Base-by-base conservation (phyloP, 2,329 filamentous ascomycete genomes). In the Aspergillus brunneoviolaceus region DNA sequence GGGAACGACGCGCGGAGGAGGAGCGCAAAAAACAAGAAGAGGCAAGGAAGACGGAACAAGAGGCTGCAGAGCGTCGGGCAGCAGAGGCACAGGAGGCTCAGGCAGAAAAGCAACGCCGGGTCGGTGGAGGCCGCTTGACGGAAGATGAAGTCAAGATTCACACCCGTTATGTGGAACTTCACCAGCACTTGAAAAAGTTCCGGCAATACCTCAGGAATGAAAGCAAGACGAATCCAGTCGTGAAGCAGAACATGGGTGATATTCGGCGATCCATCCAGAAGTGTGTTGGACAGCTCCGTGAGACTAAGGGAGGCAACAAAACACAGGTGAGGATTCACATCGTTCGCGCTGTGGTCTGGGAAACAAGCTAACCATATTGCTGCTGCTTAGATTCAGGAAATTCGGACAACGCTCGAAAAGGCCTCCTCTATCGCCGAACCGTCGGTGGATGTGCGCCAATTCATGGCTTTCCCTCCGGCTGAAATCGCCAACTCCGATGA, bases 231-330 rank as follows among this genome's bases (percentile, higher is more conserved):
- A 85, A 88, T 73, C 68, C 73, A 64, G 75, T 70, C 2, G 76
- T 92, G 29, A 91, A 91, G 73, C 80, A 82, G 55, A 82, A 85
- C 39, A 83, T 91, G 70, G 89, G 90, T 35, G 85, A 91, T 57
- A 86, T 90, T 81, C 84, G 91, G 47, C 82, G 91, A 60, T 84
- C 87, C 48, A 87, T 95, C 56, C 84, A 85, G 45, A 89, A 88
- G 68, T 87, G 84, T 19, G 83, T 94, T 57, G 91, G 91, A 6
- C 90, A 95, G 71, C 64, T 77, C 29, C 89, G 87, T 1, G 83
- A 83, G 45, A 88, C 85, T 59, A 87, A 84, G 66, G 84, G 83
- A 11, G 82, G 82, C 23, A 92, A 92, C 67, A 82, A 77, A 54
- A 70, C 75, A 61, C 82, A 84, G 65, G 85, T 88, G 77, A 67